A percentile compares a stretch with the other conserved stretches of the same genome.
Evolutionary conservation across 1,139 yeast genomes (phyloP).

Genomic region (Lodderomyces beijingensis): DNA sequence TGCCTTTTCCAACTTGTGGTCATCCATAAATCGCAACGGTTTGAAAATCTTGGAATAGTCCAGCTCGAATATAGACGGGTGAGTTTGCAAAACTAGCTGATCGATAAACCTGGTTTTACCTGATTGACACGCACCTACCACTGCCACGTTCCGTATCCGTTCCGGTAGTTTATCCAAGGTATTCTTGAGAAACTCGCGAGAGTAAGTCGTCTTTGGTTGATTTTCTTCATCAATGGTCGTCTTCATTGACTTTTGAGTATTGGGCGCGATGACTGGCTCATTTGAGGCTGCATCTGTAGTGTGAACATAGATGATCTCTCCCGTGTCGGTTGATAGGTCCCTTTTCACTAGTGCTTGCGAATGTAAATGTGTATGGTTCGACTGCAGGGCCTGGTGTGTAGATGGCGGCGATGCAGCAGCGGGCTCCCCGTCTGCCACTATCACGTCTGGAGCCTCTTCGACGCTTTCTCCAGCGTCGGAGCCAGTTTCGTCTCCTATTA

Average conservation of each 20-base stretch:
- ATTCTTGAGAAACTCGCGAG: constrained; percentile 57
- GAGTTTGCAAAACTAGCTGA: constrained; percentile 61
- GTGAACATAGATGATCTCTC: constrained; percentile 24
- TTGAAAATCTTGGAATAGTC: constrained; percentile 26
- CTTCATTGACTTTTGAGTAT: constrained; percentile 37
- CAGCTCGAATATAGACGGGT: constrained; percentile 30
- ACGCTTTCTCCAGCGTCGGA: constrained; percentile 41
- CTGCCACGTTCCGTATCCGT: constrained; percentile 69
- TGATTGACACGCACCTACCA: constrained; percentile 79
- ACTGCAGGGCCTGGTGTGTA: constrained; percentile 10
- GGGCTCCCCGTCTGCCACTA: constrained; percentile 6
- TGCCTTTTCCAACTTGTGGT: constrained; percentile 61
- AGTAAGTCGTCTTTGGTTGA: constrained; percentile 55
- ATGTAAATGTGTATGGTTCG: constrained; percentile 1
- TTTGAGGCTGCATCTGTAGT: constrained; percentile 16
- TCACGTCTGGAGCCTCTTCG: constrained; percentile 5
- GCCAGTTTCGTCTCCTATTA: constrained; percentile 49
- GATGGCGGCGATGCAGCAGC: too few species aligned
- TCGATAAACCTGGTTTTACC: constrained; percentile 88
- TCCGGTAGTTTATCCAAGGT: constrained; percentile 51
- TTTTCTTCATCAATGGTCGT: constrained; percentile 34
- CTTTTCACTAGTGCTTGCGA: constrained; percentile 9
- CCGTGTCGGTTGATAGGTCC: constrained; percentile 4
- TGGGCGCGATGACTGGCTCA: constrained; percentile 68
- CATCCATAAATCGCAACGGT: constrained; percentile 64